Evolutionary conservation across 345 rosid species (phyloP), one percentile per base, ranked within the genome.

Genomic region (Fremontodendron californicum): DNA sequence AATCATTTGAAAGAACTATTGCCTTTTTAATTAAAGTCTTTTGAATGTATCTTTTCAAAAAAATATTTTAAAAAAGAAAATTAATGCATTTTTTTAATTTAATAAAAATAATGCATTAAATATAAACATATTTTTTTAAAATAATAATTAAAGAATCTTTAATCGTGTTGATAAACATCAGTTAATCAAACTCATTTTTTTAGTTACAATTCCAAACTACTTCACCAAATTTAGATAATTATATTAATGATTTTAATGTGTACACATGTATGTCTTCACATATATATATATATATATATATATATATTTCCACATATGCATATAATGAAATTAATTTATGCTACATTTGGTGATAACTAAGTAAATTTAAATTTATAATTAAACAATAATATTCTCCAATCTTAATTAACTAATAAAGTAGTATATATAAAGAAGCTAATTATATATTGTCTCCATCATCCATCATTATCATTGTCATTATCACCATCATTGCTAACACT

Each of bases 1-100:
- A 79, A 79, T 75, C 21, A 63, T 75, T 64, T 72, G 31, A 42
- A 64, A 51, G 5, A 37, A 27, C n/a, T 13, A 7, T 2, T 21
- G 16, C 7, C 31, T 45, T 67, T 58, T 58, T 61, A 19, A 13
- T 27, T 27, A 27, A 60, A 60, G 37, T 37, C 7, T 19, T 25
- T 58, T 58, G 33, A 11, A 25, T 23, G 31, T 12, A 10, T 2
- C 23, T 58, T 58, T 33, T 33, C 35, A 33, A n/a, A n/a, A n/a
- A n/a, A n/a, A n/a, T n/a, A n/a, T n/a, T n/a, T n/a, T n/a, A n/a
- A n/a, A n/a, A n/a, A n/a, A n/a, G n/a, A n/a, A n/a, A n/a, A n/a
- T n/a, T n/a, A n/a, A n/a, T n/a, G n/a, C n/a, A n/a, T n/a, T n/a
- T n/a, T n/a, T n/a, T n/a, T n/a, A n/a, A n/a, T n/a, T n/a, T n/a